Evolutionary conservation across 164 flowering plant genomes (phyloP), one percentile per base, ranked within the genome.

Genomic region (Taxillus chinensis): DNA sequence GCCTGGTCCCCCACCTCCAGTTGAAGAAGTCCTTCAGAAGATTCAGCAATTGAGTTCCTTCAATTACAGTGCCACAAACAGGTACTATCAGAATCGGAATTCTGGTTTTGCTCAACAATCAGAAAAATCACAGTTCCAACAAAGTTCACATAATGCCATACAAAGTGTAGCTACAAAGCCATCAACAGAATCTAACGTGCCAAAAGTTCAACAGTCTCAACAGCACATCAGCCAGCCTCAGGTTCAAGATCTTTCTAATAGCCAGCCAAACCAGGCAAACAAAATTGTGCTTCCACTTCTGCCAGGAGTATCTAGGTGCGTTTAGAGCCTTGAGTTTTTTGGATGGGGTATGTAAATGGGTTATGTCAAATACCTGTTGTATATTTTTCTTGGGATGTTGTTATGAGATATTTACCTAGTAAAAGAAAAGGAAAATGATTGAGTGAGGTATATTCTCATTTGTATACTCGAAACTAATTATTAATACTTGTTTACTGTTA

Each of bases 221-320:
- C 89, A 83, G 63, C 84, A 73, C 69, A 77, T 59, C 55, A 73
- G 66, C 73, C 95, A 83, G 73, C 71, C 61, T 55, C 95, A 80
- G 79, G 55, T 71, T 56, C 95, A 82, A 69, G 79, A 51, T 71
- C 57, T 69, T 68, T 66, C 90, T 12, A 83, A 75, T 71, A 80
- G 85, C 69, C 70, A 64, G 67, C 75, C 80, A 10, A 86, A 80
- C 78, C 96, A 81, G 71, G 65, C 76, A 48, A 83, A 68, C 81
- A 87, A 78, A 79, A 70, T 78, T 67, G 82, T 87, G 42, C 67
- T 70, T 39, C 80, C 87, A 15, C 84, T 89, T 62, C 95, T 96
- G 69, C 97, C 80, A 75, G 99, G 99, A 79, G 73, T 82, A 75
- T 82, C 95, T 87, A 88, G 99, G 99, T 95, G 78, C 79, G 99